Evolutionary conservation across 2,329 filamentous ascomycete species (phyloP).

Genomic region (Fusarium illudens): DNA sequence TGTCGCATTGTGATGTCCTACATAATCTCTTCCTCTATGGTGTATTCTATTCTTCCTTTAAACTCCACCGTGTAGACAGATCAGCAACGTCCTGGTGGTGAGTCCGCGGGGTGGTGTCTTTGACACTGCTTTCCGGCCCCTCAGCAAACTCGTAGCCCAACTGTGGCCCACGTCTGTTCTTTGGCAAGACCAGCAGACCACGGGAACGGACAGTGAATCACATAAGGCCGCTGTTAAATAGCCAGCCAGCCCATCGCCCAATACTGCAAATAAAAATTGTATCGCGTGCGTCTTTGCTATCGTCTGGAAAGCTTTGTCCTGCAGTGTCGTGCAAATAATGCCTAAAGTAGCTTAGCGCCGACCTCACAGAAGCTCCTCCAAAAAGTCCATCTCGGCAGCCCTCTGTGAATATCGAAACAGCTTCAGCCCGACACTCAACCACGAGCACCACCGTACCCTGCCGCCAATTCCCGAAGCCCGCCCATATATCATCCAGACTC

Average conservation of each 20-base stretch:
- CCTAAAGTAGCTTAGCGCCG: conserved; percentile 36
- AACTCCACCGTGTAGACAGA: background rate
- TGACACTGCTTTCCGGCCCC: too few relatives aligned
- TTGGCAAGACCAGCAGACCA: background rate
- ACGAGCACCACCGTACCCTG: background rate
- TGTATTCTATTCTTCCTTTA: background rate
- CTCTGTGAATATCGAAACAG: conserved; percentile 17
- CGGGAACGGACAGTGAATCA: too few relatives aligned
- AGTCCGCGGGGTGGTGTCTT: too few relatives aligned
- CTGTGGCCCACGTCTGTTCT: too few relatives aligned
- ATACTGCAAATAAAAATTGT: background rate
- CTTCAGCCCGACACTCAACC: conserved; percentile 8
- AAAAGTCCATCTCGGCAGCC: conserved; percentile 37
- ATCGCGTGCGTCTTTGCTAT: background rate
- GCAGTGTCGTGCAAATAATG: conserved; percentile 1
- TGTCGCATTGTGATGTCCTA: background rate
- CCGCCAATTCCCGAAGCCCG: background rate
- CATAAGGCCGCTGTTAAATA: too few relatives aligned
- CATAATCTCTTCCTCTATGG: background rate
- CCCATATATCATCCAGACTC: background rate
- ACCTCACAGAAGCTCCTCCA: conserved; percentile 31
- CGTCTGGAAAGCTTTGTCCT: background rate
- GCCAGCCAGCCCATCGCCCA: too few relatives aligned
- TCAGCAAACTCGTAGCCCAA: too few relatives aligned
- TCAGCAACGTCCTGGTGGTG: background rate